phyloP scores from a whole-genome alignment of 495 filamentous ascomycete genomes.

The Thermothielavioides terrestris region DNA sequence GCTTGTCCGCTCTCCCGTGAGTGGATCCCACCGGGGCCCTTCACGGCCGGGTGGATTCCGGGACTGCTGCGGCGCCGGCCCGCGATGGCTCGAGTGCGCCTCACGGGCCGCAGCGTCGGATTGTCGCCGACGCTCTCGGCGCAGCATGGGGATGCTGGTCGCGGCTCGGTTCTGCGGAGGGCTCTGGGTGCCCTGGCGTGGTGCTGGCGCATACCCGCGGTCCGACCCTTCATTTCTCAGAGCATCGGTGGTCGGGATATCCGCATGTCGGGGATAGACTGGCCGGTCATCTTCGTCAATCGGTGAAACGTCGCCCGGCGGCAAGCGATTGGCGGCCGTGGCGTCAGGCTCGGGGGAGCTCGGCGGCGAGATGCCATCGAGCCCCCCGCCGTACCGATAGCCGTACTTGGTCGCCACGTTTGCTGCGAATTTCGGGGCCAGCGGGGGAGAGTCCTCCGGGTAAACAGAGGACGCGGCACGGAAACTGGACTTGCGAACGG shows the following conservation, averaged over 20 bases:
- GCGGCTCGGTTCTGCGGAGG: conserved; percentile 12
- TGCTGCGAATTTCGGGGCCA: conserved; percentile 22
- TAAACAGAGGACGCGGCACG: conserved; percentile 36
- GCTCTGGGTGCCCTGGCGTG: conserved; percentile 4
- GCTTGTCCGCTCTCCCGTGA: conserved; percentile 42
- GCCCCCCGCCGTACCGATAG: conserved; percentile 25
- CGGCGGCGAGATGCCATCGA: conserved; percentile 38
- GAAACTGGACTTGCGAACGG: conserved; percentile 24
- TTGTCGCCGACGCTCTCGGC: conserved; percentile 38
- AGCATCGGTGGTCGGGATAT: background rate
- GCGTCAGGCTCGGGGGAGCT: conserved; percentile 38
- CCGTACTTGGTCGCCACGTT: conserved; percentile 26
- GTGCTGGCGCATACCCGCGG: background rate
- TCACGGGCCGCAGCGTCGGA: conserved; percentile 33
- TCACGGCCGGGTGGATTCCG: conserved; percentile 22
- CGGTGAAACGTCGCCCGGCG: conserved; percentile 41
- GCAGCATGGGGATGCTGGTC: conserved; percentile 43
- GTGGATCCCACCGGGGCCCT: conserved; percentile 39
- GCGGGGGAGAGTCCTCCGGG: conserved; percentile 25
- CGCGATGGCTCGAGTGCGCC: conserved; percentile 24
- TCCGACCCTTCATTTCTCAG: background rate
- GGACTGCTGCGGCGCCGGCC: conserved; percentile 17
- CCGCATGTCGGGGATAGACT: background rate
- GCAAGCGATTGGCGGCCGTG: conserved; percentile 13
- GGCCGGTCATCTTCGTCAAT: conserved; percentile 38